These are phyloP conservation scores for Lepidopterella palustris DNA, from an alignment of 495 filamentous ascomycete species.

Conservation along the genomic window DNA sequence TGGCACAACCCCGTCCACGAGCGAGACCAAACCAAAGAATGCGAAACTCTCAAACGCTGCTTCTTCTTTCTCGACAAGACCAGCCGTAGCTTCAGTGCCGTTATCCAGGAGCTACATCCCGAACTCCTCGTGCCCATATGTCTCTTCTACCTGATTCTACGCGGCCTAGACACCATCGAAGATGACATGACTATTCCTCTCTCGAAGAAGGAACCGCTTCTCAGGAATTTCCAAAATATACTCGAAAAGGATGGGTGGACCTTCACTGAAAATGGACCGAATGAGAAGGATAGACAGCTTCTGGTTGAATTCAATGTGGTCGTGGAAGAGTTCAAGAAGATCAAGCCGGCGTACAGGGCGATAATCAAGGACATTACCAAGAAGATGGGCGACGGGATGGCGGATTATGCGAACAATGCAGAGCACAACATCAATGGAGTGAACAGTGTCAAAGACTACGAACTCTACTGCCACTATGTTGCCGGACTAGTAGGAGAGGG, in stretches of 20 bases:
- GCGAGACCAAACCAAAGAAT: conserved; percentile 69
- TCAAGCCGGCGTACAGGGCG: conserved; percentile 73
- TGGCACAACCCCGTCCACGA: conserved; percentile 93
- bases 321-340: conserved; percentile 77
- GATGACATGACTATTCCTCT: conserved; percentile 93
- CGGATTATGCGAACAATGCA: conserved; percentile 81
- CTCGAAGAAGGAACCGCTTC: conserved; percentile 73
- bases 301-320: conserved; percentile 87
- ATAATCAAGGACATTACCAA: conserved; percentile 93
- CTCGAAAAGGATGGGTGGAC: conserved; percentile 84
- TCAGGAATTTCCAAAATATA: conserved; percentile 71
- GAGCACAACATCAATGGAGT: conserved; percentile 72
- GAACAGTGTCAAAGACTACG: conserved; percentile 79
- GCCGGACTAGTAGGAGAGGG: conserved; percentile 96
- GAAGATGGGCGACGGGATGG: conserved; percentile 98
- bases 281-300: conserved; percentile 90
- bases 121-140: conserved; percentile 84
- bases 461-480: conserved; percentile 95
- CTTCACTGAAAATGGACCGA: conserved; percentile 74
- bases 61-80: conserved; percentile 82
- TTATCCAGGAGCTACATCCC: conserved; percentile 91
- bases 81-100: conserved; percentile 84
- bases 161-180: conserved; percentile 92
- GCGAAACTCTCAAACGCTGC: conserved; percentile 65
- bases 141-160: conserved; percentile 89